Conservation (phyloP, 129 eudicot species). For the Heracleum sosnowskyi region DNA sequence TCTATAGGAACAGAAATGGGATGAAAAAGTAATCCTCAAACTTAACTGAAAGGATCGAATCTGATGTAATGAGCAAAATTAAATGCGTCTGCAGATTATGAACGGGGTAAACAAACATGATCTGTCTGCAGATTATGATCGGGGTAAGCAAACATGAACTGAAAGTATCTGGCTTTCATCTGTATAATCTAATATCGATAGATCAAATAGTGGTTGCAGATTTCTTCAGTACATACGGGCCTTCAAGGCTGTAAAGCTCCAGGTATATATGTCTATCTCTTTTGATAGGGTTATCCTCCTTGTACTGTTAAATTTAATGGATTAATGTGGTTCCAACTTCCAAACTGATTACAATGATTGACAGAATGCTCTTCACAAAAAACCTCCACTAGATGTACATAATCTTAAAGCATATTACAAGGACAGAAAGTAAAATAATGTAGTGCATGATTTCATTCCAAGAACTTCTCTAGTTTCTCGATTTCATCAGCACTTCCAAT, state of each 20-base stretch:
- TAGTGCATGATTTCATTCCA: constrained; percentile 29
- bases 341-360: not conserved
- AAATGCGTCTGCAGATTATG: too few species aligned
- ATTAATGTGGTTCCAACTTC: constrained; percentile 1
- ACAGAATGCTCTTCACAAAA: not conserved
- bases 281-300: not conserved
- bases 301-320: constrained; percentile 2
- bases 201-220: not conserved
- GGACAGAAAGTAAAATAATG: not conserved
- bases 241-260: not conserved
- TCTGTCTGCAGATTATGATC: too few species aligned
- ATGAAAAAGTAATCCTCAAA: too few species aligned
- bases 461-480: constrained; percentile 55
- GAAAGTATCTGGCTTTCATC: not conserved
- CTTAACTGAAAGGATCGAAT: too few species aligned
- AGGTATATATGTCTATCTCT: not conserved
- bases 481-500: constrained; percentile 87
- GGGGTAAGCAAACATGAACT: not conserved
- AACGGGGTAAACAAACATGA: too few species aligned
- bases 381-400: not conserved
- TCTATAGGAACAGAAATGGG: too few species aligned
- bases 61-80: too few species aligned
- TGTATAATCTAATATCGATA: not conserved
- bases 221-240: not conserved
- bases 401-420: not conserved